phyloP scores from a whole-genome alignment of 371 early-diverging fungal genomes.

The Mucor piriformis region DNA sequence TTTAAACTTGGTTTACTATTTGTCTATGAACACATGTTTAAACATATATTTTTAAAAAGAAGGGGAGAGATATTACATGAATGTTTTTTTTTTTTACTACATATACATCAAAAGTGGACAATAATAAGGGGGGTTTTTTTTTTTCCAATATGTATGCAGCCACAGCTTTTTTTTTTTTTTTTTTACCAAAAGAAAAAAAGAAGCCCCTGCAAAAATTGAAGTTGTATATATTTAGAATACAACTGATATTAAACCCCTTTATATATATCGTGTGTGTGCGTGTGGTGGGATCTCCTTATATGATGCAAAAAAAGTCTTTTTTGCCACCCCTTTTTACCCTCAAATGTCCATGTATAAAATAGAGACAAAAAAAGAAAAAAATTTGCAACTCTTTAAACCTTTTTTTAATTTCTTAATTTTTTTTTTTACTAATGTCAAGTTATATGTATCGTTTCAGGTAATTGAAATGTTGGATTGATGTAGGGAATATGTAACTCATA shows the following conservation, averaged over 20 bases:
- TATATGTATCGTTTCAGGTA: conserved; percentile 29
- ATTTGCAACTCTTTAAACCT: neutral
- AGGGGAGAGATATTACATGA: neutral
- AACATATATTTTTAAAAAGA: neutral
- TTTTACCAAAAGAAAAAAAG: neutral
- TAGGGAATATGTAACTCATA: neutral
- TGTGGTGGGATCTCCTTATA: neutral
- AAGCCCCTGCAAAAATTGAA: neutral
- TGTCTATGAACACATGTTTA: neutral
- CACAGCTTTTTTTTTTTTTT: too few relatives aligned
- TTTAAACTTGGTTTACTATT: too few relatives aligned
- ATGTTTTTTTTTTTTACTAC: conserved; percentile 1
- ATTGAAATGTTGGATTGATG: neutral
- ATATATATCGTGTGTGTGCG: neutral
- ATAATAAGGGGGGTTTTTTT: conserved; percentile 3
- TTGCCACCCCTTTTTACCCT: conserved; percentile 4
- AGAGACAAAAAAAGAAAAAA: neutral
- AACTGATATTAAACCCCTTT: conserved; percentile 1
- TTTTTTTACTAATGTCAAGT: conserved; percentile 1
- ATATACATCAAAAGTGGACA: conserved; percentile 1
- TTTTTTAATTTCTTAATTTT: neutral
- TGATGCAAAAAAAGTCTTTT: neutral
- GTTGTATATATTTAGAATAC: conserved; percentile 1
- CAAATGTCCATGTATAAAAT: neutral
- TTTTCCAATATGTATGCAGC: conserved; percentile 1